A percentile compares a stretch with the other conserved stretches of the same genome.
Conservation (phyloP, 2,329 filamentous ascomycete genomes). For the Biscogniauxia sp. region DNA sequence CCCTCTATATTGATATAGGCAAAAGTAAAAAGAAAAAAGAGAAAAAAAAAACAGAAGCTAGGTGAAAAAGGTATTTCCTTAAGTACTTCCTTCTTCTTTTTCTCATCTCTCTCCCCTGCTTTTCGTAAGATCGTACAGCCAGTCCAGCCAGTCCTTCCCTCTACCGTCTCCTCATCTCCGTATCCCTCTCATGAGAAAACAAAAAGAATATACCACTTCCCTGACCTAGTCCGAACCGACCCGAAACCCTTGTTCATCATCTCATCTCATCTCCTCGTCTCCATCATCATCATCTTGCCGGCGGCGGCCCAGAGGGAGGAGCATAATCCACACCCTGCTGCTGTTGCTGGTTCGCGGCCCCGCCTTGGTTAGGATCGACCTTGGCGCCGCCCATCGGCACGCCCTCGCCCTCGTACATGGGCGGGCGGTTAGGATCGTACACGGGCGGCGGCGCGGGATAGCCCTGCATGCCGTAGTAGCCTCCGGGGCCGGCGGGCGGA, state of each 20-base stretch:
- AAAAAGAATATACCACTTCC: not conserved
- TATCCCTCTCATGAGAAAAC: not conserved
- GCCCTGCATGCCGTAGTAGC: slow-evolving; percentile 43
- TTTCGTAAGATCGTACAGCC: not conserved
- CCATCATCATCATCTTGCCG: slow-evolving; percentile 23
- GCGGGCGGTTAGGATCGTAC: slow-evolving; percentile 58
- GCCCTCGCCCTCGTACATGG: slow-evolving; percentile 46
- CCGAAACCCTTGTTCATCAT: not conserved
- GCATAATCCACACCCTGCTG: slow-evolving; percentile 36
- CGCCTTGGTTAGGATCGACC: slow-evolving; percentile 50
- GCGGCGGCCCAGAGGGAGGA: slow-evolving; percentile 50
- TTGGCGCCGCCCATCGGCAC: slow-evolving; percentile 46
- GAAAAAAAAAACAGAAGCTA: not conserved
- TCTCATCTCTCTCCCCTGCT: not conserved
- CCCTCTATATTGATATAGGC: too few relatives aligned
- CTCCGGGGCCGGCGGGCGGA: slow-evolving; percentile 31
- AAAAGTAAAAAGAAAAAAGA: too few relatives aligned
- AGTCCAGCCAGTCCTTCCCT: too few relatives aligned
- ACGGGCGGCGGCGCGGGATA: slow-evolving; percentile 54
- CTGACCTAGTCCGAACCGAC: not conserved
- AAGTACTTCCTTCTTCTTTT: too few relatives aligned
- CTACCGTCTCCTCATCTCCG: too few relatives aligned
- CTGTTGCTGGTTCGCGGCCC: slow-evolving; percentile 25
- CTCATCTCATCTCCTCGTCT: not conserved
- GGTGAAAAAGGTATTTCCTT: not conserved